Evolutionary conservation across 1,139 yeast species (phyloP), one percentile per base, ranked within the genome.

Genomic region (Meyerozyma athensensis): DNA sequence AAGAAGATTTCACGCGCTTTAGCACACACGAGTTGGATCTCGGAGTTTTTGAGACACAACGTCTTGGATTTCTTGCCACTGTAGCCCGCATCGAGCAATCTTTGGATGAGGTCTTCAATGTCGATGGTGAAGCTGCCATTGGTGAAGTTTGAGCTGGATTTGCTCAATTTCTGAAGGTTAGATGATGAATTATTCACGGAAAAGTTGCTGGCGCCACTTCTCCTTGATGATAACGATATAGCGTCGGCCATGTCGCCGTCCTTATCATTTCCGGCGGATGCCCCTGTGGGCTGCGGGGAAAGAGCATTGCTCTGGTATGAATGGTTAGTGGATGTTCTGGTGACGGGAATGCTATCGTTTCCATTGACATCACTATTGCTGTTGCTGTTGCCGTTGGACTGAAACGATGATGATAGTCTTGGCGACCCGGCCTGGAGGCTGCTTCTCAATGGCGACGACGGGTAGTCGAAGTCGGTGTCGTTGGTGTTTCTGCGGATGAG

Each of bases 31-130:
- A 80, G 71, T 35, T 87, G 86, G 47, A 92, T 90, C 56, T 92
- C 98, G 9, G 82, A 71, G 58, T 83, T 86, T 54, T 92, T 92
- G 41, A 92, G 65, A 59, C 97, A 89, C 34, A 92, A 86, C 41
- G 79, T 80, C 55, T 90, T 86, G 7, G 96, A 86, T 50, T 95
- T 74, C 58, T 92, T 90, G 10, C 97, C 97, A 19, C 90, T 77
- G 60, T 92, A 92, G 5, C 98, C 98, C 0, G 96, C 96, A 61
- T 92, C 98, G 45, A 92, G 70, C 45, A 92, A 68, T 50, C 95
- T 68, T 62, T 89, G 96, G 42, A 92, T 92, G 37, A 87, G 71
- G 53, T 86, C 95, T 61, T 92, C 98, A 39, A 92, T 75, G 56
- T 89, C 87, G 33, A 86, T 68, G 20, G 77, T 68, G 37, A 62